Conservation (phyloP, 2,329 filamentous ascomycete genomes). For the Macroventuria anomochaeta region DNA sequence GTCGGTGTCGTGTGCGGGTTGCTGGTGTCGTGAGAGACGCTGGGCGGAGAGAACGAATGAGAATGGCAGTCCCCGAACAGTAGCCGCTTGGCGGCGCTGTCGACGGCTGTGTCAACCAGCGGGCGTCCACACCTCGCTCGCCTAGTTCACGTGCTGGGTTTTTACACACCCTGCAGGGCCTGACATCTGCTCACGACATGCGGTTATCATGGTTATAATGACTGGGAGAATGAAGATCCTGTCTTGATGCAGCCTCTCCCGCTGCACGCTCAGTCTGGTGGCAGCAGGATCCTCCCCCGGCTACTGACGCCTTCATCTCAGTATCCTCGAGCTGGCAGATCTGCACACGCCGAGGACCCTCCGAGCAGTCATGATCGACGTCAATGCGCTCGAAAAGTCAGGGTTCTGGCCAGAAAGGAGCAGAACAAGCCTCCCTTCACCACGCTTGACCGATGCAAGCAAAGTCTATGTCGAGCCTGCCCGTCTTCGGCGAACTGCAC, state of each 20-base stretch:
- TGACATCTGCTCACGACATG: not conserved
- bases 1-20: slow-evolving; percentile 29
- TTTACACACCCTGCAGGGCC: not conserved
- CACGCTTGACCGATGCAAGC: slow-evolving; percentile 17
- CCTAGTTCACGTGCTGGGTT: not conserved
- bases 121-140: not conserved
- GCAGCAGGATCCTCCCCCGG: not conserved
- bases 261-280: not conserved
- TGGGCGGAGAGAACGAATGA: slow-evolving; percentile 18
- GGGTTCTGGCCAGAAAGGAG: slow-evolving; percentile 12
- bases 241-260: not conserved
- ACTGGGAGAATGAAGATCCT: not conserved
- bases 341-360: slow-evolving; percentile 18
- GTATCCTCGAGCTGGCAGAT: slow-evolving; percentile 13
- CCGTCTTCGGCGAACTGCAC: slow-evolving; percentile 9
- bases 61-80: slow-evolving; percentile 6
- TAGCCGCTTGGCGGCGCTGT: slow-evolving; percentile 2
- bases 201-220: too few relatives aligned
- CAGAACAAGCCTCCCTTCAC: slow-evolving; percentile 6
- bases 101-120: slow-evolving; percentile 10
- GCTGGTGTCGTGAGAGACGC: slow-evolving; percentile 17
- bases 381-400: slow-evolving; percentile 7
- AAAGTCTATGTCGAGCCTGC: slow-evolving; percentile 8
- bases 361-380: slow-evolving; percentile 21
- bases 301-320: not conserved